Evolutionary conservation across 2,329 filamentous ascomycete species (phyloP).

Genomic region (Monosporascus sp.): DNA sequence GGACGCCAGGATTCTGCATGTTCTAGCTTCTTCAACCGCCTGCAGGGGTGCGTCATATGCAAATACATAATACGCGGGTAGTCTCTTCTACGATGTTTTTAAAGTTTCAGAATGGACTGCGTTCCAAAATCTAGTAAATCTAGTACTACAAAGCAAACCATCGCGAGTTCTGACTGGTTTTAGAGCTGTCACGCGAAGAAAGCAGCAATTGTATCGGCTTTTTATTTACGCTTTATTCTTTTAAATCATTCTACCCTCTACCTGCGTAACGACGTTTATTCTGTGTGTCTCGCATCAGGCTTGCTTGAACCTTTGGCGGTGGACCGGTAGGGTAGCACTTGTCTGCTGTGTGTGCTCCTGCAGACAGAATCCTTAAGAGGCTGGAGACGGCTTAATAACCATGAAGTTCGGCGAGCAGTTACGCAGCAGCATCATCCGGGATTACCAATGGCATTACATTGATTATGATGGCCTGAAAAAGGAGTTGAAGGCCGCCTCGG

Average conservation of each 20-base stretch:
- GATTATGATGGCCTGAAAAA: slow-evolving; percentile 91
- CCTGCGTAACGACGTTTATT: slow-evolving; percentile 1
- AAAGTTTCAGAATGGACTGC: no score
- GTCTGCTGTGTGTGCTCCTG: not conserved
- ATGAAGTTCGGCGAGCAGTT: slow-evolving; percentile 96
- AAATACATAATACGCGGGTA: not conserved
- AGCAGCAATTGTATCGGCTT: no score
- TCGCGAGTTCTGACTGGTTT: no score
- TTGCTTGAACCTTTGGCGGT: no score
- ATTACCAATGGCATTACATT: slow-evolving; percentile 98
- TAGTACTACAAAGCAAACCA: no score
- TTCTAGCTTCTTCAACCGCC: not conserved
- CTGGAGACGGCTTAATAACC: slow-evolving; percentile 49
- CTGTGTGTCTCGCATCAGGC: no score
- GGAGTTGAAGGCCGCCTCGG: slow-evolving; percentile 71
- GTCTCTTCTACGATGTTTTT: not conserved
- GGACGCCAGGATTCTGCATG: not conserved
- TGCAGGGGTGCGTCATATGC: not conserved
- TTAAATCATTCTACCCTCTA: slow-evolving; percentile 4
- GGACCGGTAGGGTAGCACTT: not conserved
- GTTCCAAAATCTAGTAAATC: no score
- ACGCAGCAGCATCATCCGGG: slow-evolving; percentile 89
- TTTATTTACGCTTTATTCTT: no score
- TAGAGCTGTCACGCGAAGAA: no score
- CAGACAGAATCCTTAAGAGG: slow-evolving; percentile 2